Base-by-base conservation (phyloP, 2,329 filamentous ascomycete species). In the Pseudocercospora crystallina region DNA sequence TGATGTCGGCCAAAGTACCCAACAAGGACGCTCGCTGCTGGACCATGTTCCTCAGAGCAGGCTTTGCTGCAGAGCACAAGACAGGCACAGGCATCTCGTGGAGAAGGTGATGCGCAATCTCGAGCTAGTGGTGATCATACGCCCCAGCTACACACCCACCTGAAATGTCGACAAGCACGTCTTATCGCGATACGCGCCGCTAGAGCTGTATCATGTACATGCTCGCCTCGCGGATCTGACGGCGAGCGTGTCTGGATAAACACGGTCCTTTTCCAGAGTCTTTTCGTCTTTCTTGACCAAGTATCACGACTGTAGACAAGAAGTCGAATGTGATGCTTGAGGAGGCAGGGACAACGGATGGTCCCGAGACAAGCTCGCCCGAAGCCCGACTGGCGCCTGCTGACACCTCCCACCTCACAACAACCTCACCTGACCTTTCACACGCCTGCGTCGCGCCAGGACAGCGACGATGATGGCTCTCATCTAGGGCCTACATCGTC, bases 151-250 rank as follows among this genome's bases (percentile, higher is more conserved):
- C 42, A 30, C 14, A 35, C 29, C 33, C 43, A 14, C 11, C 26
- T 17, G 20, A 26, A 26, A 26, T 41, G 26, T 29, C 29, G 29
- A 17, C 15, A 2, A 34, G 30, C 32, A 35, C 35, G 36, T 52
- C 49, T 52, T 48, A 44, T 52, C 49, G 49, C 34, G 39, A 52
- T 51, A 51, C 43, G 43, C 49, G 35, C 43, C 44, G 41, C 12
- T 14, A 26, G 20, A 26, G 20, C 20, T 3, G 20, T 3, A 26
- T 3, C 20, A 26, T 26, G 20, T 26, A 26, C 20, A 26, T 26
- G 20, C 20, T 26, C 7, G 20, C 20, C 37, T 39, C 8, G 37
- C 17, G 15, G 37, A 39, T 39, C 14, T 39, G 14, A 15, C 37
- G 37, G 20, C 20, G 20, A 26, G 20, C 20, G 7, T 26, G 20